Evolutionary conservation across 768 basidiomycete genomes (phyloP).

Genomic region (Tephrocybe sp.): DNA sequence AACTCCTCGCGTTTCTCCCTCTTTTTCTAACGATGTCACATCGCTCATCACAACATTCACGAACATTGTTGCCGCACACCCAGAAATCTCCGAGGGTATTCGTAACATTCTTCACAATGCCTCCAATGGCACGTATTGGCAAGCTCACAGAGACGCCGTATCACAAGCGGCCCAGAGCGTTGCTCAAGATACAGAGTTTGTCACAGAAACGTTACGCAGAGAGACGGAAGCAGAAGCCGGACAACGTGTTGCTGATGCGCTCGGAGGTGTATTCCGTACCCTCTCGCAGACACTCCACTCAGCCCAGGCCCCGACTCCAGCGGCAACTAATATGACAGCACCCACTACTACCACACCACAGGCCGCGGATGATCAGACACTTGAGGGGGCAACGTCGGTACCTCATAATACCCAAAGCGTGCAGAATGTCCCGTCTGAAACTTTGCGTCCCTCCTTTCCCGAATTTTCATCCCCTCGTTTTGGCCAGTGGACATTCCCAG

Average conservation of each 20-base stretch:
- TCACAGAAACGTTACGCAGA: conserved; percentile 44
- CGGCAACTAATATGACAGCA: not conserved
- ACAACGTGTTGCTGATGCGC: conserved; percentile 56
- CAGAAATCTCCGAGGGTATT: conserved; percentile 67
- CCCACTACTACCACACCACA: not conserved
- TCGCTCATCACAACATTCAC: conserved; percentile 55
- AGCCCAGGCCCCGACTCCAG: not conserved
- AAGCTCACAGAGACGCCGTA: conserved; percentile 55
- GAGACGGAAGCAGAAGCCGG: conserved; percentile 65
- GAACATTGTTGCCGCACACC: conserved; percentile 57
- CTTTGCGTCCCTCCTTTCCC: not conserved
- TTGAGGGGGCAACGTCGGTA: not conserved
- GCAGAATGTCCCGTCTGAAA: not conserved
- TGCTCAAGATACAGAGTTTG: conserved; percentile 41
- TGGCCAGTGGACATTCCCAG: conserved; percentile 8
- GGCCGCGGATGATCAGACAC: not conserved
- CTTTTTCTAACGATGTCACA: conserved; percentile 65
- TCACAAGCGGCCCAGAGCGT: conserved; percentile 56
- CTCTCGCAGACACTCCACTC: conserved; percentile 35
- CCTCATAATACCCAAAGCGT: not conserved
- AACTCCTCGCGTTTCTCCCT: conserved; percentile 29
- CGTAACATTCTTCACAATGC: conserved; percentile 64
- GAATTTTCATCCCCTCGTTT: conserved; percentile 3
- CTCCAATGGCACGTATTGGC: conserved; percentile 67
- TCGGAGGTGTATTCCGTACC: conserved; percentile 55